Base-by-base conservation (phyloP, 768 basidiomycete genomes). In the Lactifluus piperatus region DNA sequence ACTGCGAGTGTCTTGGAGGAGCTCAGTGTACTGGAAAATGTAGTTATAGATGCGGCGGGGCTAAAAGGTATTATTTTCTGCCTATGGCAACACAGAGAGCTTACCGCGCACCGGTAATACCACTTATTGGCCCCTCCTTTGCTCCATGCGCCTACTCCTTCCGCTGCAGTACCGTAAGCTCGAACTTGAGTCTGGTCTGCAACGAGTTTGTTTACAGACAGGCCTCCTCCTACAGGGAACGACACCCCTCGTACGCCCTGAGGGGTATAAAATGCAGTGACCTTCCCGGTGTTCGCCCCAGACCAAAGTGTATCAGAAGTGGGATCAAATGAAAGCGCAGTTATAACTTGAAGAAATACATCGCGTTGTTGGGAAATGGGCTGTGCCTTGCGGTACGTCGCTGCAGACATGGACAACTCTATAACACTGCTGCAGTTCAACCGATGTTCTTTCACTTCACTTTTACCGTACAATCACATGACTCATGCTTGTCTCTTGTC, bases 231-330 rank as follows among this genome's bases (percentile, higher is more conserved):
- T 34, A 87, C 84, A 27, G 79, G 85, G 68, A 88, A 93, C 22
- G 79, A 79, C 34, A 90, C 86, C 3, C 88, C 88, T 51, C 83
- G 81, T 50, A 81, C 68, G 16, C 83, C 85, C 49, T 77, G 78
- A 30, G 79, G 70, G 43, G 83, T 78, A 72, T 89, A 83, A 68
- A 85, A 81, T 1, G 88, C 85, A 41, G 78, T 70, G 60, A 97
- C 79, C 57, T 75, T 75, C 3, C 95, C 94, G 29, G 80, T 73
- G 57, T 83, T 81, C 9, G 81, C 78, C 30, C 94, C 94, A 48
- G 86, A 76, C 93, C 94, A 97, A 36, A 99, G 74, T 6, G 86
- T 82, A 70, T 97, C 94, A 0, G 91, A 90, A 22, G 88, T 85
- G 8, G 92, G 87, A 72, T 99, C 95, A 70, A 98, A 94, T 0